Evolutionary conservation across 257 asterid species (phyloP).

Genomic region (Jacaranda mimosifolia): DNA sequence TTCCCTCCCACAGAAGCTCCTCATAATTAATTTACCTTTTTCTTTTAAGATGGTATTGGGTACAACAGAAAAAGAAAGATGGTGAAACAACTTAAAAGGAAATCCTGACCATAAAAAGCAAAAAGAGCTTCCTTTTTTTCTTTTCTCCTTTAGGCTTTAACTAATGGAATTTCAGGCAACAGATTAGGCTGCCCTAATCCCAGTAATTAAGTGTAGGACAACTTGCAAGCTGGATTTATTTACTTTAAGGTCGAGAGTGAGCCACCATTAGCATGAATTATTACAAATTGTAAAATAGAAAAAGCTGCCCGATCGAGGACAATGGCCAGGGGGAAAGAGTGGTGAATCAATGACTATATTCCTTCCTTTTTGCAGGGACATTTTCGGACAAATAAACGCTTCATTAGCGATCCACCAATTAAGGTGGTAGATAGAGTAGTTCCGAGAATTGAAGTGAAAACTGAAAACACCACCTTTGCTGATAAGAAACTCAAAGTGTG

Average conservation of each 20-base stretch:
- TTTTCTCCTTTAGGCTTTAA: background rate
- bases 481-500: conserved; percentile 37
- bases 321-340: background rate
- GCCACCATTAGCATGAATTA: background rate
- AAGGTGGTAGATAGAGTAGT: conserved; percentile 32
- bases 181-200: conserved; percentile 37
- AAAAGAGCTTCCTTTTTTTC: conserved; percentile 5
- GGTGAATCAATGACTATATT: conserved; percentile 11
- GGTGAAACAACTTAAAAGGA: conserved; percentile 19
- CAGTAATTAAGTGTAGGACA: conserved; percentile 20
- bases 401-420: background rate
- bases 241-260: no score
- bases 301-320: conserved; percentile 30
- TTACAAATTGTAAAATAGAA: background rate
- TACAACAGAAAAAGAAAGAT: conserved; percentile 21
- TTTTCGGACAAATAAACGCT: conserved; percentile 14
- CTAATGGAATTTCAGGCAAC: conserved; percentile 22
- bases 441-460: conserved; percentile 43
- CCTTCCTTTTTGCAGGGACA: background rate
- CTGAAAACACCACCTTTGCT: conserved; percentile 32
- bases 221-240: no score
- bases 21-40: conserved; percentile 30
- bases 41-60: conserved; percentile 23
- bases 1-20: conserved; percentile 24
- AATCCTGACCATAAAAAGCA: conserved; percentile 1